Evolutionary conservation across 306 rosid species (phyloP).

Genomic region (Leucaena leucocephala): DNA sequence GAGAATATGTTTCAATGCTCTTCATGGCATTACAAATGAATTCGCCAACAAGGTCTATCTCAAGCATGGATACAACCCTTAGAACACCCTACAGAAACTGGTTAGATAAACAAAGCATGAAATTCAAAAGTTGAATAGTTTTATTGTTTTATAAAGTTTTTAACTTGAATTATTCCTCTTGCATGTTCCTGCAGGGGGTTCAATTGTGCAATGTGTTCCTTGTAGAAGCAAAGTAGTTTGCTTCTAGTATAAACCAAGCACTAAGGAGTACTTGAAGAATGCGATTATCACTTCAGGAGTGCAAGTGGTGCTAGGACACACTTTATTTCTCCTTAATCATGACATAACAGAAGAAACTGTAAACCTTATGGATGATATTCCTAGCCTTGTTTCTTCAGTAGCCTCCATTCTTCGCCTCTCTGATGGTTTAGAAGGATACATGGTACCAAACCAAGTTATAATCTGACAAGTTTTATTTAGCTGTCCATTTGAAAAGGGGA

Average conservation of each 20-base stretch:
- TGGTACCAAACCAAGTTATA: background rate
- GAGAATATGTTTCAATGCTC: slow-evolving; percentile 30
- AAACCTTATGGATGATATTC: slow-evolving; percentile 33
- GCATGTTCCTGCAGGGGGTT: slow-evolving; percentile 49
- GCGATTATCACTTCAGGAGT: slow-evolving; percentile 57
- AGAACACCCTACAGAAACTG: slow-evolving; percentile 31
- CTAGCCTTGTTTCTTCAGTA: slow-evolving; percentile 31
- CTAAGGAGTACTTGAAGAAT: slow-evolving; percentile 54
- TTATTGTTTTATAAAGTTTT: background rate
- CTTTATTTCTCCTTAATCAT: slow-evolving; percentile 34
- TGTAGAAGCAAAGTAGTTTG: slow-evolving; percentile 53
- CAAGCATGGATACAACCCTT: slow-evolving; percentile 38
- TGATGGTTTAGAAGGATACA: slow-evolving; percentile 45
- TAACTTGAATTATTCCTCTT: background rate
- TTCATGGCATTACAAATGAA: slow-evolving; percentile 32
- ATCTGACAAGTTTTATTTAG: background rate
- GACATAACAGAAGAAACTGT: slow-evolving; percentile 20
- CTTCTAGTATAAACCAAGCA: slow-evolving; percentile 35
- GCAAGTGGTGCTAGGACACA: slow-evolving; percentile 46
- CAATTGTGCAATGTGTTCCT: slow-evolving; percentile 47
- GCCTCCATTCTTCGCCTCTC: slow-evolving; percentile 46
- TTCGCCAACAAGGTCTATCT: slow-evolving; percentile 24
- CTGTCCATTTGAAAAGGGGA: background rate
- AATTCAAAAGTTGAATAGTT: too few species aligned
- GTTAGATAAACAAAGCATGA: background rate